Base-by-base conservation (phyloP, 306 rosid species). In the Arachis stenosperma region DNA sequence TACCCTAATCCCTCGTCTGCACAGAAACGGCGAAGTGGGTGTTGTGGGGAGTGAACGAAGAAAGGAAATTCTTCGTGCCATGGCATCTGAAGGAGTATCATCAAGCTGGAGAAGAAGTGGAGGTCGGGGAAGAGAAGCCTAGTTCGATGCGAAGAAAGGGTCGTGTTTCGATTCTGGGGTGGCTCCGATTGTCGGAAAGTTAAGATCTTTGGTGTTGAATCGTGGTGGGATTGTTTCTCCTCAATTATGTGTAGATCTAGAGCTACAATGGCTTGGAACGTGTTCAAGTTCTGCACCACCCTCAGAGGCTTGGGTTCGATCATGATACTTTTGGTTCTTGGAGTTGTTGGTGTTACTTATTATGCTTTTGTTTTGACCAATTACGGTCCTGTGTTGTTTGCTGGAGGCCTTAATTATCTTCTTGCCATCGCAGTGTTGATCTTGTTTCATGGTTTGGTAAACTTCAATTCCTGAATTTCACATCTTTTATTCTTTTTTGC, bases 271-370 rank as follows among this genome's bases (percentile, higher is more conserved):
- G 98, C 99, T 59, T 95, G 99, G 99, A 95, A 95, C 70, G 97
- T 95, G 82, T 95, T 95, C 90, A 90, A 95, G 92, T 95, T 95
- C 84, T 95, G 99, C 70, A 90, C 97, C 51, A 98, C 93, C 78
- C 81, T 95, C 27, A 89, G 99, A 68, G 99, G 98, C 60, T 83
- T 95, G 71, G 99, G 99, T 67, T 95, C 98, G 81, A 92, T 95
- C 84, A 95, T 95, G 97, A 91, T 95, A 67, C 86, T 95, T 8
- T 65, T 95, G 79, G 99, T 95, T 59, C 99, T 95, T 59, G 99
- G 99, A 33, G 99, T 95, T 6, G 96, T 95, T 56, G 97, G 99
- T 41, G 98, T 91, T 47, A 95, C 98, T 52, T 95, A 95, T 61
- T 95, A 95, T 81, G 97, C 95, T 61, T 92, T 95, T 50, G 99